A percentile compares a stretch with the other conserved stretches of the same genome.
phyloP scores from a whole-genome alignment of 192 early-diverging fungal genomes.

The Pilaira anomala region DNA sequence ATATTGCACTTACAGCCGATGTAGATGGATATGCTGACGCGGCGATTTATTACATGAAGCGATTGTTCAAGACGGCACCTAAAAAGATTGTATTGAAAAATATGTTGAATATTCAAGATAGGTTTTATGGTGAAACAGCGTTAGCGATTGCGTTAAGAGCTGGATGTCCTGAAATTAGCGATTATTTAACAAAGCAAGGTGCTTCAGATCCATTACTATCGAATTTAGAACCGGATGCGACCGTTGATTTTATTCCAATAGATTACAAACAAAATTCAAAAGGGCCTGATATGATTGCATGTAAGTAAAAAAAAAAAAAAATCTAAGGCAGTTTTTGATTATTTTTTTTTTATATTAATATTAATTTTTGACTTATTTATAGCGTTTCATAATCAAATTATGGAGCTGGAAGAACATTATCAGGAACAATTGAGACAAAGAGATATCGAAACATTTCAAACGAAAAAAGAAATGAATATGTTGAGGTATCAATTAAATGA shows the following conservation, averaged over 20 bases:
- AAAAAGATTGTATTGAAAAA: not conserved
- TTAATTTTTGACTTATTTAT: no score
- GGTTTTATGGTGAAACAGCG: conserved; percentile 74
- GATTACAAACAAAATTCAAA: not conserved
- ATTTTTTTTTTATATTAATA: no score
- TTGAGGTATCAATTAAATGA: conserved; percentile 55
- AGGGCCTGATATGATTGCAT: not conserved
- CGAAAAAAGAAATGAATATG: conserved; percentile 51
- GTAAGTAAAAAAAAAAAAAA: not conserved
- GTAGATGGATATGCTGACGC: conserved; percentile 63
- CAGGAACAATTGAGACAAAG: conserved; percentile 54
- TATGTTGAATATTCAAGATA: conserved; percentile 64
- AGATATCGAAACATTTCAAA: conserved; percentile 52
- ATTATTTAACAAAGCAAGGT: conserved; percentile 71
- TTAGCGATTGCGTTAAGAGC: conserved; percentile 83
- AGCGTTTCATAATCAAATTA: conserved; percentile 66
- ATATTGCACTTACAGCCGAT: conserved; percentile 74
- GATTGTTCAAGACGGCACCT: conserved; percentile 53
- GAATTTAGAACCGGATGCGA: not conserved
- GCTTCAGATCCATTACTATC: conserved; percentile 40
- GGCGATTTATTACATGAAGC: conserved; percentile 87
- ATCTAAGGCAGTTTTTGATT: no score
- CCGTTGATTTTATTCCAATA: not conserved
- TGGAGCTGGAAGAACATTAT: conserved; percentile 68
- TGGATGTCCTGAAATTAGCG: conserved; percentile 67